phyloP scores from a whole-genome alignment of 164 flowering plant genomes.

The grape (Vitis vinifera) region ASM3070453v1 NC_081821.1:1579001-1579500 shows the following conservation, averaged over 20 bases:
- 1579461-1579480: constrained; percentile 95
- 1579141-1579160: constrained; percentile 89
- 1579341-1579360: constrained; percentile 28
- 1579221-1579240: neutral
- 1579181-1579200: constrained; percentile 75
- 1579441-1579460: constrained; percentile 95
- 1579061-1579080: constrained; percentile 96
- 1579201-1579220: constrained; percentile 74
- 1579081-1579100: constrained; percentile 95
- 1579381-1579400: constrained; percentile 83
- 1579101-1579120: constrained; percentile 76
- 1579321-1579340: neutral
- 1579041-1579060: constrained; percentile 94
- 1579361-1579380: constrained; percentile 59
- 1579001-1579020: neutral
- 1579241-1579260: no score
- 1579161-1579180: constrained; percentile 85
- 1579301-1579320: neutral
- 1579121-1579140: constrained; percentile 97
- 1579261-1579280: no score
- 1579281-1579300: neutral
- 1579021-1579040: constrained; percentile 10
- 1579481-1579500: constrained; percentile 24
- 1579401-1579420: constrained; percentile 76
- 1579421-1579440: constrained; percentile 78